Evolutionary conservation across 169 alveolate species (phyloP), one percentile per base, ranked within the genome.

Genomic region (Plasmodium gonderi): DNA sequence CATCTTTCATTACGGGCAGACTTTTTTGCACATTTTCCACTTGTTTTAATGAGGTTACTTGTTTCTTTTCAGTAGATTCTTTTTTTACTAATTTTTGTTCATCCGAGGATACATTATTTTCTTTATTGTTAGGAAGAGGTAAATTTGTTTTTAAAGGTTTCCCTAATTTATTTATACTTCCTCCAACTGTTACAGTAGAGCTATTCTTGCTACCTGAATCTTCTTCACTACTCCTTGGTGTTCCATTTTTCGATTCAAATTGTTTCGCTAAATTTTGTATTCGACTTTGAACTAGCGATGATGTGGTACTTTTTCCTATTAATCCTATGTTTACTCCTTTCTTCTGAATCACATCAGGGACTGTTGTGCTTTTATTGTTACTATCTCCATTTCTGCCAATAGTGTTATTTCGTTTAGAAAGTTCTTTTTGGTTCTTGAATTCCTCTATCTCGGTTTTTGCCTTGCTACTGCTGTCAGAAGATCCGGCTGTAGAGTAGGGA

Each of bases 241-340:
- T 31, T 6, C 20, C 51, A 26, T 79, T 79, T 26, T n/a, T 51
- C 1, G 76, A 51, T 40, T 79, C 90, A 23, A 79, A 29, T 45
- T 60, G 38, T n/a, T 54, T 51, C 9, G 90, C 33, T 14, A 79
- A 42, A 54, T 79, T 51, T 60, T 49, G 36, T 26, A 79, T 79
- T 20, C 65, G 11, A 54, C 64, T 79, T 40, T 51, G 65, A 17
- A 79, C 77, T 51, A 33, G 23, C n/a, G 90, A 79, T 33, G 47
- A 0, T n/a, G 65, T 79, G 40, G 42, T 42, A n/a, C 14, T 68
- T 1, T 67, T 64, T 44, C 6, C 68, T 20, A 7, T 12, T 5
- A 45, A 9, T 6, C 11, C 20, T n/a, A 17, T 23, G 26, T 47
- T 60, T 4, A 14, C 26, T 40, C 74, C 72, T 36, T 14, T 64